A percentile compares a stretch with the other conserved stretches of the same genome.
Evolutionary conservation across 2,329 filamentous ascomycete species (phyloP).

Genomic region (Cephalotrichum gorgonifer): DNA sequence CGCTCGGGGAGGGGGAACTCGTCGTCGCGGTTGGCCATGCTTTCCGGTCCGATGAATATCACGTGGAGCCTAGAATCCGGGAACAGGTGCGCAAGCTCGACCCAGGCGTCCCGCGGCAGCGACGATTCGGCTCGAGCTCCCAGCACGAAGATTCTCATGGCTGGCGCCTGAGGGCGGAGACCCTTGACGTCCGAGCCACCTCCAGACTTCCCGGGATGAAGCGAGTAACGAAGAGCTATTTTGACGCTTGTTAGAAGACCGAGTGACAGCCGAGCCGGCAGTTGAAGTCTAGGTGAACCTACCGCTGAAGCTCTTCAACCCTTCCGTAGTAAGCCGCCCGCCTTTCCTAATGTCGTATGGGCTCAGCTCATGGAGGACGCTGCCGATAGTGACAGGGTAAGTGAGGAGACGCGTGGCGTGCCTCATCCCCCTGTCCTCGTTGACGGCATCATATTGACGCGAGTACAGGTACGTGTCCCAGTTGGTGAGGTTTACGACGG

Average conservation of each 20-base stretch:
- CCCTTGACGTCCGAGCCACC: conserved; percentile 66
- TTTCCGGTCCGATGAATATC: conserved; percentile 91
- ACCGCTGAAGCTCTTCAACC: conserved; percentile 90
- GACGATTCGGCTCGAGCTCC: conserved; percentile 97
- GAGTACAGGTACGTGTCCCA: conserved; percentile 98
- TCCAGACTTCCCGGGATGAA: conserved; percentile 78
- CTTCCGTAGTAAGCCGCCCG: conserved; percentile 73
- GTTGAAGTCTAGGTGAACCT: conserved; percentile 21
- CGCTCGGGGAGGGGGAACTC: conserved; percentile 87
- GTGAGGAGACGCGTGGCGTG: conserved; percentile 90
- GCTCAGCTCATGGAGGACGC: conserved; percentile 86
- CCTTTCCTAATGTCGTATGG: conserved; percentile 74
- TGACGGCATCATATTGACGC: conserved; percentile 80
- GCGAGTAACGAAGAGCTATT: conserved; percentile 77
- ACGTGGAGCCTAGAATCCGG: conserved; percentile 84
- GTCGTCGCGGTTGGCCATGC: conserved; percentile 85
- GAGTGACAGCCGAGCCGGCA: neutral
- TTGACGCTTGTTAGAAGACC: neutral
- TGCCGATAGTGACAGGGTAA: conserved; percentile 86
- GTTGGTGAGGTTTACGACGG: conserved; percentile 92
- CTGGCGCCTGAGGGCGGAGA: conserved; percentile 72
- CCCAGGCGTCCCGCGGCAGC: conserved; percentile 85
- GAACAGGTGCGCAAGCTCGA: conserved; percentile 90
- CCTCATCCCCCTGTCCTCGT: conserved; percentile 80
- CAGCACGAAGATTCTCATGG: conserved; percentile 84